Conservation (phyloP, 2,329 filamentous ascomycete species). For the Colletotrichum caudatum region DNA sequence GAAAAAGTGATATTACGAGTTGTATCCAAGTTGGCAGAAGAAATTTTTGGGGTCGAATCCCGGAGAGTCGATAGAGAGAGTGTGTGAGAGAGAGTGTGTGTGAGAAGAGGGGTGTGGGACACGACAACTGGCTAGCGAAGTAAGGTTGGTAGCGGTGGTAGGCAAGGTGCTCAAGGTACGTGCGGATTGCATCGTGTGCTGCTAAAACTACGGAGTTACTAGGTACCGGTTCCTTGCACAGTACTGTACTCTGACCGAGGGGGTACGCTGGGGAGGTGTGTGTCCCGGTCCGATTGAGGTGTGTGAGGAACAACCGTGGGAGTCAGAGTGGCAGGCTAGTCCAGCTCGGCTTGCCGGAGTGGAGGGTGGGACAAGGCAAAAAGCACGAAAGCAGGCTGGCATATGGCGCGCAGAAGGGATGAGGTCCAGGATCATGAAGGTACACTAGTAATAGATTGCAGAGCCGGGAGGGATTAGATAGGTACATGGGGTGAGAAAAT, state of each 20-base stretch:
- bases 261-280: not conserved
- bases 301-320: conserved; percentile 31
- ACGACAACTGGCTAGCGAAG: conserved; percentile 24
- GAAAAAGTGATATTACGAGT: conserved; percentile 34
- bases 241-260: conserved; percentile 14
- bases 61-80: conserved; percentile 21
- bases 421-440: conserved; percentile 27
- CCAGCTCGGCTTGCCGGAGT: conserved; percentile 36
- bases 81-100: conserved; percentile 15
- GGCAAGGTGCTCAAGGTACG: conserved; percentile 29
- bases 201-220: conserved; percentile 32
- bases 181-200: conserved; percentile 27
- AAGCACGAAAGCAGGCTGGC: conserved; percentile 42
- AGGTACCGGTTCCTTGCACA: conserved; percentile 21
- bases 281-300: conserved; percentile 26
- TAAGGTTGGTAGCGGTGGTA: conserved; percentile 18
- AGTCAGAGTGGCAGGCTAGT: conserved; percentile 26
- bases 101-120: conserved; percentile 37
- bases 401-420: conserved; percentile 39
- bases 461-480: conserved; percentile 16
- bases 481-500: not conserved
- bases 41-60: conserved; percentile 45
- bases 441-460: conserved; percentile 7
- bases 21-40: conserved; percentile 41
- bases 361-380: conserved; percentile 37